Percentiles rank a stretch among this genome's conserved stretches.
Conservation (phyloP, 306 rosid species). For the Glycine soja region DNA sequence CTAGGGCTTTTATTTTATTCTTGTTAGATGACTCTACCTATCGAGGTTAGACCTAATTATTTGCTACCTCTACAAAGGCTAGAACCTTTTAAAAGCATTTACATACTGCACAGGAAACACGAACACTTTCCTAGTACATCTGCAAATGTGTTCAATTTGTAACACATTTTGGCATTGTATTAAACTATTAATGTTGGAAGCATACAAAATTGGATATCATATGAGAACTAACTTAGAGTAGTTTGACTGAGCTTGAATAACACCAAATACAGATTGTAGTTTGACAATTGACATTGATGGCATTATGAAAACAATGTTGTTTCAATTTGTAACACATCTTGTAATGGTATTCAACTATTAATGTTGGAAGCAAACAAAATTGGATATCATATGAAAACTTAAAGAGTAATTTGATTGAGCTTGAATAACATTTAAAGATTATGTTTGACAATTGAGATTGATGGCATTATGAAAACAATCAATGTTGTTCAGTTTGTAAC, state of each 20-base stretch:
- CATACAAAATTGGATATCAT: neutral
- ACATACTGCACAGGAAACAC: neutral
- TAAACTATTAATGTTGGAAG: neutral
- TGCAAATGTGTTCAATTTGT: neutral
- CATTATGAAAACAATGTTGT: slow-evolving; percentile 38
- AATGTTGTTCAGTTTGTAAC: neutral
- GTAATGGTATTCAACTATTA: too few relatives aligned
- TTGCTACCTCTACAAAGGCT: neutral
- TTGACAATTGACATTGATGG: neutral
- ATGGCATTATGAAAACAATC: slow-evolving; percentile 33
- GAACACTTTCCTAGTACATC: neutral
- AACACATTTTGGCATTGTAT: slow-evolving; percentile 3
- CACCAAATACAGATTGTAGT: neutral
- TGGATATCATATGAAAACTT: too few relatives aligned
- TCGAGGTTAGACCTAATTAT: neutral
- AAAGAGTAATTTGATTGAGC: too few relatives aligned
- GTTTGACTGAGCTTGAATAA: slow-evolving; percentile 26
- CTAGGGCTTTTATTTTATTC: slow-evolving; percentile 18
- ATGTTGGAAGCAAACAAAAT: too few relatives aligned
- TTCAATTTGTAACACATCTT: too few relatives aligned
- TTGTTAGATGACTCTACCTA: neutral
- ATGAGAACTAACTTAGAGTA: neutral
- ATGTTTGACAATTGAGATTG: slow-evolving; percentile 10
- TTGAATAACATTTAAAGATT: neutral
- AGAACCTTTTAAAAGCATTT: neutral